A percentile compares a stretch with the other conserved stretches of the same genome.
Conservation (phyloP, 2,329 filamentous ascomycete genomes). For the Epichloe sylvatica region DNA sequence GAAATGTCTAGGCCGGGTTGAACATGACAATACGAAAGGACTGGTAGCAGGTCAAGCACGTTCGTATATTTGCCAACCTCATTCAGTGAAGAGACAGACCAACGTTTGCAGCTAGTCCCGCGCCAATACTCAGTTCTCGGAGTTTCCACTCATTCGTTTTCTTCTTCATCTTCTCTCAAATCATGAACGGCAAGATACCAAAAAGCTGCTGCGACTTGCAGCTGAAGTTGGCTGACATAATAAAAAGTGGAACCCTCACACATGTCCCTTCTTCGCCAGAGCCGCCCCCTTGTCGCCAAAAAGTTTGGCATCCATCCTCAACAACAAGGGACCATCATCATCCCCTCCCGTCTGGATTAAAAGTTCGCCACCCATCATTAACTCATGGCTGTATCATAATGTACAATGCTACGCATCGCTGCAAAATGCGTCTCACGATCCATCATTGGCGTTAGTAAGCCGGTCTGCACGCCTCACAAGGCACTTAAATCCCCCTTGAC, state of each 20-base stretch:
- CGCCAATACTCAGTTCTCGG: no score
- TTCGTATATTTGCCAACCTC: no score
- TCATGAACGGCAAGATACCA: no score
- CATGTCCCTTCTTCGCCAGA: not conserved
- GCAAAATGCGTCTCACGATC: conserved; percentile 16
- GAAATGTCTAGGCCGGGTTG: no score
- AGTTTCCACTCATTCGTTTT: no score
- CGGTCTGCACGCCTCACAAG: conserved; percentile 7
- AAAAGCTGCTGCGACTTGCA: no score
- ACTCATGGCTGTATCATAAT: conserved; percentile 13
- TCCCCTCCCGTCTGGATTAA: not conserved
- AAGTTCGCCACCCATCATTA: not conserved
- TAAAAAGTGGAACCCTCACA: not conserved
- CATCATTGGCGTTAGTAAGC: conserved; percentile 4
- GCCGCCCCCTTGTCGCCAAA: not conserved
- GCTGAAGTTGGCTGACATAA: not conserved
- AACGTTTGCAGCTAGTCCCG: no score
- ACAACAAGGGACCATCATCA: conserved; percentile 1
- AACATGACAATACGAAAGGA: no score
- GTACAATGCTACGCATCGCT: conserved; percentile 23
- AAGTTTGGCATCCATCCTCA: conserved; percentile 4
- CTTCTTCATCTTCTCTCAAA: no score
- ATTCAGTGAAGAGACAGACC: no score
- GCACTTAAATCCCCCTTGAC: conserved; percentile 12
- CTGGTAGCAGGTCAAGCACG: no score